Evolutionary conservation across 441 rosid species (phyloP).

Genomic region (Mallotus japonicus): DNA sequence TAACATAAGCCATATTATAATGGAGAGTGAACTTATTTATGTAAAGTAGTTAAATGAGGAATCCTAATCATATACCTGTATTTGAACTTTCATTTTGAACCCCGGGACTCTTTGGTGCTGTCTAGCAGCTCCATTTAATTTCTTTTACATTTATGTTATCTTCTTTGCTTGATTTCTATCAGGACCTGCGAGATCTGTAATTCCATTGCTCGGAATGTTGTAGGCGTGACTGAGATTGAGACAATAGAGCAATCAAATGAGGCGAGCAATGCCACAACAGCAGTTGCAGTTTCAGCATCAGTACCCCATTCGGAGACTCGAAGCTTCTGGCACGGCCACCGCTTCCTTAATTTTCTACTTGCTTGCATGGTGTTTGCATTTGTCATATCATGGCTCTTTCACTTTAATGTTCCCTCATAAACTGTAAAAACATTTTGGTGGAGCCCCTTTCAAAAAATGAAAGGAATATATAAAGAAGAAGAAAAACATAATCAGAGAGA

Average conservation of each 20-base stretch:
- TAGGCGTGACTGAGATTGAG: constrained; percentile 34
- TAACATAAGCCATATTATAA: too few relatives aligned
- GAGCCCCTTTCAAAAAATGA: neutral
- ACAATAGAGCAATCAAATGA: constrained; percentile 30
- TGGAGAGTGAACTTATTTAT: neutral
- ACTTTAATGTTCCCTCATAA: constrained; percentile 43
- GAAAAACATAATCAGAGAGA: neutral
- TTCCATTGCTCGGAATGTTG: constrained; percentile 47
- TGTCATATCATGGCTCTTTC: constrained; percentile 59
- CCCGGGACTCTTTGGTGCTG: neutral
- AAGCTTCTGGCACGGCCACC: constrained; percentile 51
- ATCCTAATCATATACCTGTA: neutral
- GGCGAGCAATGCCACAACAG: constrained; percentile 19
- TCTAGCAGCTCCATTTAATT: neutral
- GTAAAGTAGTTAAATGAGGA: neutral
- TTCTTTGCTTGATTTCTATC: constrained; percentile 10
- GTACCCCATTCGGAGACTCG: constrained; percentile 33
- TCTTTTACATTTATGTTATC: neutral
- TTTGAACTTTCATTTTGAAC: neutral
- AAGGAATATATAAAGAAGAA: neutral
- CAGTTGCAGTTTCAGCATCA: constrained; percentile 14
- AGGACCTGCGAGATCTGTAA: constrained; percentile 80
- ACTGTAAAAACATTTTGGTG: constrained; percentile 8
- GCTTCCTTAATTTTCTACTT: constrained; percentile 48
- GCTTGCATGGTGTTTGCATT: constrained; percentile 62